A percentile compares a stretch with the other conserved stretches of the same genome.
phyloP scores from a whole-genome alignment of 352 stramenopile species.

The Peronospora farinosa region DNA sequence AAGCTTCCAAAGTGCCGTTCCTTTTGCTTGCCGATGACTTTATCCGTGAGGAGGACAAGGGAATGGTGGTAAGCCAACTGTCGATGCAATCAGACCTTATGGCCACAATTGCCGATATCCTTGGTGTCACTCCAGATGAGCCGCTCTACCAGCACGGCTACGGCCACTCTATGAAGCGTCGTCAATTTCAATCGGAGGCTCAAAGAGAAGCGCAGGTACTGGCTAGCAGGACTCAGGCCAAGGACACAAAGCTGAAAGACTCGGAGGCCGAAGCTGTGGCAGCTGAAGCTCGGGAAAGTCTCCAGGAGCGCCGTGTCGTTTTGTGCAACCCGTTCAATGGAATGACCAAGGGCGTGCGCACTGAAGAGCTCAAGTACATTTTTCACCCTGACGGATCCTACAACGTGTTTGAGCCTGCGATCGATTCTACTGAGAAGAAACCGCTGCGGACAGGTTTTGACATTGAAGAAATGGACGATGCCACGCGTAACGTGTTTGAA shows the following conservation, averaged over 20 bases:
- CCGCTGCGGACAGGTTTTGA: constrained; percentile 55
- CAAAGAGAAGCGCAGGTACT: constrained; percentile 19
- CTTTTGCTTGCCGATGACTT: constrained; percentile 64
- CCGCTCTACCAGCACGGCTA: constrained; percentile 59
- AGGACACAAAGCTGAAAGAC: constrained; percentile 14
- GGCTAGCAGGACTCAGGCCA: constrained; percentile 7
- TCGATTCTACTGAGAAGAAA: constrained; percentile 47
- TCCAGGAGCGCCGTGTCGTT: constrained; percentile 41
- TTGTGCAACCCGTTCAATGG: constrained; percentile 71
- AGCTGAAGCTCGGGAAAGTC: constrained; percentile 17
- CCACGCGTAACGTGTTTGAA: constrained; percentile 39
- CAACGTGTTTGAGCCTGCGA: constrained; percentile 52
- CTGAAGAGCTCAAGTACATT: constrained; percentile 67
- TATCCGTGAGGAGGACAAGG: constrained; percentile 37
- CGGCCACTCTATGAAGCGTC: constrained; percentile 67
- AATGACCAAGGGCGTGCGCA: constrained; percentile 57
- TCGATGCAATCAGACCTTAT: constrained; percentile 71
- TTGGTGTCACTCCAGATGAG: constrained; percentile 44
- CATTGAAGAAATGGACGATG: constrained; percentile 49
- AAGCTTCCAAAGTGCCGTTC: constrained; percentile 56
- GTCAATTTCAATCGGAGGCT: constrained; percentile 18
- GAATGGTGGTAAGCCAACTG: constrained; percentile 45
- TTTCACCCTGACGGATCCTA: constrained; percentile 58
- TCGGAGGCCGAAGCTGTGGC: constrained; percentile 12
- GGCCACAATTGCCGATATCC: constrained; percentile 59